phyloP scores from a whole-genome alignment of 306 rosid genomes.

The Sesbania bispinosa region DNA sequence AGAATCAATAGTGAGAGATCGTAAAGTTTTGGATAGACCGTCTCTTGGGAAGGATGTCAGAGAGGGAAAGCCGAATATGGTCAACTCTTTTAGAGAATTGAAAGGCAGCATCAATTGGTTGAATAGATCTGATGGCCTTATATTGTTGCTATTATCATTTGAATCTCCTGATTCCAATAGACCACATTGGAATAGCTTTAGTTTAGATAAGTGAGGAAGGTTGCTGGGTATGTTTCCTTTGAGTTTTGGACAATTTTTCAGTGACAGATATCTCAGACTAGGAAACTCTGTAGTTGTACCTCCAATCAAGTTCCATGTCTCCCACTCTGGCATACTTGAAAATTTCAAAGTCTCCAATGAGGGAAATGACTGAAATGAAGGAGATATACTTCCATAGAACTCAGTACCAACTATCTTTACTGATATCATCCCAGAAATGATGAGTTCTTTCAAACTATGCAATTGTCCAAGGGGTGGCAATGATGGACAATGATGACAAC shows the following conservation, averaged over 20 bases:
- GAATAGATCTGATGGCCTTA: neutral
- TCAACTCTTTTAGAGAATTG: neutral
- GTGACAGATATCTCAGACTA: neutral
- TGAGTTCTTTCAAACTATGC: neutral
- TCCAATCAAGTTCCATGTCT: neutral
- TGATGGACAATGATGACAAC: neutral
- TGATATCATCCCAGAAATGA: neutral
- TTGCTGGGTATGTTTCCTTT: neutral
- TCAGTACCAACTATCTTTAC: neutral
- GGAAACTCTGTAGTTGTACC: neutral
- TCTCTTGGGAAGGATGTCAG: neutral
- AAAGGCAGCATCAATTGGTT: neutral
- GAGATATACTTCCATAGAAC: neutral
- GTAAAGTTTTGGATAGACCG: neutral
- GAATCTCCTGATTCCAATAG: neutral
- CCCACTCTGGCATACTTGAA: neutral
- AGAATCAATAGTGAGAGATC: neutral
- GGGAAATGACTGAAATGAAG: constrained; percentile 16
- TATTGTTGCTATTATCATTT: neutral
- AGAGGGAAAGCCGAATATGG: neutral
- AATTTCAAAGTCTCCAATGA: neutral
- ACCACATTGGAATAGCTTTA: neutral
- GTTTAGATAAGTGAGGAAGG: neutral
- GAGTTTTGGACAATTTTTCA: neutral
- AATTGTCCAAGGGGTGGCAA: constrained; percentile 15